Conservation (phyloP, 768 basidiomycete genomes). For the Hebeloma cylindrosporum region DNA sequence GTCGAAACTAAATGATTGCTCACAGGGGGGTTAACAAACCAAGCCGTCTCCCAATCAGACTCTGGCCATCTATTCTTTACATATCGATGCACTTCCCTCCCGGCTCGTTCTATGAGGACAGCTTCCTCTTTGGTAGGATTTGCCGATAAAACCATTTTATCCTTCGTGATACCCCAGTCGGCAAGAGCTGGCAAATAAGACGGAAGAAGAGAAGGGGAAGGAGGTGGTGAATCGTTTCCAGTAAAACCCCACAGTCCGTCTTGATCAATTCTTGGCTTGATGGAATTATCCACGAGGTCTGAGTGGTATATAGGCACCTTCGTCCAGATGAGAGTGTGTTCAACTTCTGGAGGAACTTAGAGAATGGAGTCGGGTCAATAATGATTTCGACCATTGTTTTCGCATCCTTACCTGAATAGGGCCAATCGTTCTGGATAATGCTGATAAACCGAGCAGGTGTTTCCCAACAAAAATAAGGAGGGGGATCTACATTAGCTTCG, state of each 20-base stretch:
- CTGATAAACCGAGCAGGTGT: conserved; percentile 60
- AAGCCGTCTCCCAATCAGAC: conserved; percentile 82
- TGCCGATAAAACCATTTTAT: conserved; percentile 54
- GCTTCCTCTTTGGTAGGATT: conserved; percentile 56
- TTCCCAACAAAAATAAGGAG: conserved; percentile 62
- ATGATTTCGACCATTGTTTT: background rate
- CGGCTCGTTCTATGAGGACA: conserved; percentile 47
- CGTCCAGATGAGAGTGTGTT: conserved; percentile 80
- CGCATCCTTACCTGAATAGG: conserved; percentile 67
- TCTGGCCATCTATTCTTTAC: conserved; percentile 69
- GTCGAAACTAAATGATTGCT: conserved; percentile 24
- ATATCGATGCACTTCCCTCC: conserved; percentile 60
- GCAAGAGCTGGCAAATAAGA: conserved; percentile 59
- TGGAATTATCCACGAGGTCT: conserved; percentile 47
- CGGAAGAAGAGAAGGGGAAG: conserved; percentile 58
- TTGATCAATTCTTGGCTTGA: conserved; percentile 60
- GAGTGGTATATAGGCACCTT: conserved; percentile 69
- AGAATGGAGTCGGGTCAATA: background rate
- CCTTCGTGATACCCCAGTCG: conserved; percentile 70
- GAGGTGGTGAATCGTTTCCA: conserved; percentile 52
- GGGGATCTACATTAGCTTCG: too few relatives aligned
- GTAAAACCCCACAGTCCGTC: conserved; percentile 87
- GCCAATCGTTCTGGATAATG: conserved; percentile 85
- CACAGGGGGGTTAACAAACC: conserved; percentile 90
- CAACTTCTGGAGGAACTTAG: conserved; percentile 67